phyloP scores from a whole-genome alignment of 306 rosid species.

The Ochetophila trinervis region DNA sequence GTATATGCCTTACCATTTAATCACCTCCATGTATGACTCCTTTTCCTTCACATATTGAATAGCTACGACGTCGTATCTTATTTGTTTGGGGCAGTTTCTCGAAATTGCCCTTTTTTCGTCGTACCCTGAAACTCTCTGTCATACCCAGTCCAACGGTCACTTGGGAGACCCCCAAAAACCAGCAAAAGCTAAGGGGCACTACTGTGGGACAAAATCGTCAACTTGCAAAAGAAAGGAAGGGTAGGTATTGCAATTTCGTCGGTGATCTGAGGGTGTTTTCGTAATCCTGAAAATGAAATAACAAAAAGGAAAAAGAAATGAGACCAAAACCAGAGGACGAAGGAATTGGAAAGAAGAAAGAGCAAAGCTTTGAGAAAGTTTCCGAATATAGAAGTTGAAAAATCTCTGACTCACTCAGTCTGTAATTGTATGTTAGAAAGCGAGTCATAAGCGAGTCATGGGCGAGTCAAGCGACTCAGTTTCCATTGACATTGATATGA shows the following conservation, averaged over 20 bases:
- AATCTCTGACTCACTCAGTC: not conserved
- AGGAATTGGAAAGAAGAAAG: not conserved
- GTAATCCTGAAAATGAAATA: constrained; percentile 24
- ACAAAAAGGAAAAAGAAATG: not conserved
- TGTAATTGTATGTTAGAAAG: constrained; percentile 10
- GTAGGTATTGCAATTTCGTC: not conserved
- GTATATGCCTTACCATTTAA: not conserved
- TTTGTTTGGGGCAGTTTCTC: not conserved
- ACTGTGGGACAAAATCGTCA: constrained; percentile 13
- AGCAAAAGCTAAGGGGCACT: not conserved
- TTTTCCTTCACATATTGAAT: not conserved
- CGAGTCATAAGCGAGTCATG: constrained; percentile 49
- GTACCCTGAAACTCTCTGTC: constrained; percentile 5
- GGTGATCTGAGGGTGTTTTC: constrained; percentile 19
- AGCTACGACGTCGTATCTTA: constrained; percentile 14
- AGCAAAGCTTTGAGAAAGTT: constrained; percentile 10
- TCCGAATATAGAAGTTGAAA: not conserved
- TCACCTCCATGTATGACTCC: constrained; percentile 32
- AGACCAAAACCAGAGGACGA: not conserved
- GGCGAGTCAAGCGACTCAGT: constrained; percentile 69
- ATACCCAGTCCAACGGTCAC: constrained; percentile 60
- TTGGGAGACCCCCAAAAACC: not conserved
- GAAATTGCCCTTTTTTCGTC: not conserved
- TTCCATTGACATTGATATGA: constrained; percentile 69
- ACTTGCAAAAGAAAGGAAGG: not conserved